A percentile compares a stretch with the other conserved stretches of the same genome.
These are phyloP conservation scores for Ogataea nonfermentans DNA, from an alignment of 805 yeast species.

Conservation along the genomic window DNA sequence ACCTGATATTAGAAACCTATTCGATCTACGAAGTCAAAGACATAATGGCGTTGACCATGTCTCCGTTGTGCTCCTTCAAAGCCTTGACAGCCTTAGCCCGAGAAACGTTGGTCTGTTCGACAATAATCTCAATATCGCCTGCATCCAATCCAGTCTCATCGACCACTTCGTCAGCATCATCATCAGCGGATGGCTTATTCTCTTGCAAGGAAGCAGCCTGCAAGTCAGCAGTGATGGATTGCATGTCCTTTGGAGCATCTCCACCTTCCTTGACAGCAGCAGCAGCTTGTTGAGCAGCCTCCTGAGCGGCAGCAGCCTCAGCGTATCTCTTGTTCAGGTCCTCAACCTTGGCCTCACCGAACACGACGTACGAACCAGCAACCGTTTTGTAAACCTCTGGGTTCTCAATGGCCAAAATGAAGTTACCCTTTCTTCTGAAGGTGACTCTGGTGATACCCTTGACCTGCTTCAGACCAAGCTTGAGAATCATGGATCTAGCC, in stretches of 20 bases:
- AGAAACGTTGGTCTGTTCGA: constrained; percentile 88
- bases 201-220: constrained; percentile 54
- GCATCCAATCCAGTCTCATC: constrained; percentile 83
- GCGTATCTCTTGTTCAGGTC: constrained; percentile 87
- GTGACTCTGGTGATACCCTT: constrained; percentile 94
- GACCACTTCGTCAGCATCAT: constrained; percentile 65
- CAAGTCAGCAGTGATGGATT: constrained; percentile 79
- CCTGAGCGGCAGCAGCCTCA: constrained; percentile 78
- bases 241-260: constrained; percentile 60
- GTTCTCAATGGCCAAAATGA: constrained; percentile 82
- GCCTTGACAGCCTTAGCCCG: constrained; percentile 91
- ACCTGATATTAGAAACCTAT: constrained; percentile 5
- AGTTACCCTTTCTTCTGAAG: constrained; percentile 89
- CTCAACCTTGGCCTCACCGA: constrained; percentile 97
- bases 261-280: constrained; percentile 33
- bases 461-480: constrained; percentile 85
- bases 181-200: constrained; percentile 37
- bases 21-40: constrained; percentile 42
- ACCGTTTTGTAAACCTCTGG: constrained; percentile 95
- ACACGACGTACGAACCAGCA: constrained; percentile 93
- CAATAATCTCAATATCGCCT: constrained; percentile 80
- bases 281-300: constrained; percentile 52
- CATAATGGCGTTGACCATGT: constrained; percentile 96
- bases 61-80: constrained; percentile 83
- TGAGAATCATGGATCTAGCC: constrained; percentile 86